A percentile compares a stretch with the other conserved stretches of the same genome.
These are phyloP conservation scores for Cladosporium austrohemisphaericum DNA, from an alignment of 2,329 filamentous ascomycete species.

Conservation along the genomic window DNA sequence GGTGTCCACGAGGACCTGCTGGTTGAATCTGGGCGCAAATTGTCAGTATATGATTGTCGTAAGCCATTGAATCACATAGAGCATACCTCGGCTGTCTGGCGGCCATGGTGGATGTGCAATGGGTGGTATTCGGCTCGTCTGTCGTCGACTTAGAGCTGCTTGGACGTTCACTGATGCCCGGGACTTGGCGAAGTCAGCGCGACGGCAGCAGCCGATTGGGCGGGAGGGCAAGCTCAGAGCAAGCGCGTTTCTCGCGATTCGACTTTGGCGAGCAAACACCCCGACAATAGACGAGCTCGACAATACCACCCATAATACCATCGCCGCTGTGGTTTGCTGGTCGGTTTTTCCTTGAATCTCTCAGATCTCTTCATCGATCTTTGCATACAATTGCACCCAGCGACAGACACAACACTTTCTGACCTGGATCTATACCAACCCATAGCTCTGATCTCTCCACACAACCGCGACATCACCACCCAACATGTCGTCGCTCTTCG, in stretches of 20 bases:
- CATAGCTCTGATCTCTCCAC: slow-evolving; percentile 17
- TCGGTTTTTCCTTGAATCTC: too few relatives aligned
- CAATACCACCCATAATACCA: slow-evolving; percentile 12
- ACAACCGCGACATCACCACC: background rate
- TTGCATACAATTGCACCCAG: too few relatives aligned
- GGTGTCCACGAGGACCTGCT: slow-evolving; percentile 88
- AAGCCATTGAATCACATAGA: slow-evolving; percentile 20
- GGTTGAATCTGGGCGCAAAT: slow-evolving; percentile 74
- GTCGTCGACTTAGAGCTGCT: slow-evolving; percentile 11
- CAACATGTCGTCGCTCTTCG: slow-evolving; percentile 37
- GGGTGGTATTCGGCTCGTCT: slow-evolving; percentile 7
- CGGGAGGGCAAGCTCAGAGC: background rate
- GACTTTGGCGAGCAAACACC: slow-evolving; percentile 8
- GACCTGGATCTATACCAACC: too few relatives aligned
- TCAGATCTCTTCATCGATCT: too few relatives aligned
- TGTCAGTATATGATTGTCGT: background rate
- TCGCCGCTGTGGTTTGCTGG: too few relatives aligned
- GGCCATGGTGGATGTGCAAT: slow-evolving; percentile 50
- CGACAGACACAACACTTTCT: too few relatives aligned
- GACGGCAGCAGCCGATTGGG: slow-evolving; percentile 11
- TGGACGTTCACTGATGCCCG: slow-evolving; percentile 4
- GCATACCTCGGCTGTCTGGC: slow-evolving; percentile 56
- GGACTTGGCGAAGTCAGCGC: slow-evolving; percentile 12
- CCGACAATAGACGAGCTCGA: too few relatives aligned
- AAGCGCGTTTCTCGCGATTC: slow-evolving; percentile 13